Percentiles rank a stretch among this genome's conserved stretches.
phyloP scores from a whole-genome alignment of 306 rosid genomes.

The Prunus salicina region DNA sequence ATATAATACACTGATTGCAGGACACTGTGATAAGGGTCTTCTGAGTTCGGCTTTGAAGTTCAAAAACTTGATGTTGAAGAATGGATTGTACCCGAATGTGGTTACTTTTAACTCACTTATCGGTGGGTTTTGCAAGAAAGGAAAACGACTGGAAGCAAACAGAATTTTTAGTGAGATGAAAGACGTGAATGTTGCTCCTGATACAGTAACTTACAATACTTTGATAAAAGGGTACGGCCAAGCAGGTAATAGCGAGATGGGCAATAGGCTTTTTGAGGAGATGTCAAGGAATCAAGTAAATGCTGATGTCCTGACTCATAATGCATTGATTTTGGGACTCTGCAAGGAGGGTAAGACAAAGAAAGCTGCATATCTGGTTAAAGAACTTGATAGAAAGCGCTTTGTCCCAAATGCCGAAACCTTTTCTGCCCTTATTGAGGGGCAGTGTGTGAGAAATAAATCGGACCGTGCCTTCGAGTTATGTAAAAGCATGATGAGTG shows the following conservation, averaged over 20 bases:
- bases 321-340: conserved; percentile 77
- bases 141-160: too few species aligned
- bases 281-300: not conserved
- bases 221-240: too few species aligned
- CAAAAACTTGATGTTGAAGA: conserved; percentile 47
- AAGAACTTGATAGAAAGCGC: conserved; percentile 59
- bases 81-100: conserved; percentile 54
- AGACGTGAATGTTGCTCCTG: too few species aligned
- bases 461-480: conserved; percentile 63
- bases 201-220: too few species aligned
- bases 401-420: conserved; percentile 70
- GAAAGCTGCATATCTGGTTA: conserved; percentile 72
- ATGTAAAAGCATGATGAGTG: conserved; percentile 72
- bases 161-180: too few species aligned
- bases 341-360: conserved; percentile 83
- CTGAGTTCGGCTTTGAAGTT: conserved; percentile 53
- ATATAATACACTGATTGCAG: conserved; percentile 67
- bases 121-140: too few species aligned
- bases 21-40: conserved; percentile 66
- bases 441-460: conserved; percentile 61
- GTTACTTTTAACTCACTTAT: conserved; percentile 48
- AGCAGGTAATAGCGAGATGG: too few species aligned
- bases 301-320: conserved; percentile 71
- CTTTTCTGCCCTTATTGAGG: conserved; percentile 66
- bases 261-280: too few species aligned